Evolutionary conservation across 1,139 yeast genomes (phyloP), one percentile per base, ranked within the genome.

Genomic region (Torulaspora globosa): DNA sequence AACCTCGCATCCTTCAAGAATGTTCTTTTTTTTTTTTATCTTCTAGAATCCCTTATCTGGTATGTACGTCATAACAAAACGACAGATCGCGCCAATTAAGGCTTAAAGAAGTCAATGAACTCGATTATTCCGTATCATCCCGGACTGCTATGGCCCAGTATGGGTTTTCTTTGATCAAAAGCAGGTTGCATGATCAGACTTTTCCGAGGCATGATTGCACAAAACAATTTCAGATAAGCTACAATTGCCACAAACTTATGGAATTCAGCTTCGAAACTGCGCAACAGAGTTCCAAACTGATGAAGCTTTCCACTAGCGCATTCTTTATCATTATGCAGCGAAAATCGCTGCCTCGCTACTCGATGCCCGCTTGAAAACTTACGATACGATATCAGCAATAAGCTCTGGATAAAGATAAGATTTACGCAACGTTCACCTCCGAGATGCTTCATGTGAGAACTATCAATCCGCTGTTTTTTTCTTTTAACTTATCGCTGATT

Each of bases 1-100:
- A 80, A 79, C 84, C 85, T 79, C 85, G 84, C 85, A 78, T 76
- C 84, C 84, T 78, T 79, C 84, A 80, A 61, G 69, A 70, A 67
- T 66, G 72, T 72, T 72, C 66, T 54, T 7, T n/a, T 12, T 7
- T 7, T 16, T 15, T 30, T 30, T 29, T 15, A 29, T 12, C 14
- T 12, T 3, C 8, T 15, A 29, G 15, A 5, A 6, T 15, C 8
- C n/a, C 10, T 15, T 8, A 10, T 11, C 15, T 14, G n/a, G 18
- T 16, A 14, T 15, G 10, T 14, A 5, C 32, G 12, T 16, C 11
- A 12, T 14, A 12, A 21, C 23, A 21, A 21, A 3, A 5, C 23
- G 6, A 21, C 6, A 26, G 29, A 26, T 26, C 29, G 3, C 12
- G 6, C 3, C 12, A 21, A 21, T 21, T 5, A 21, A 21, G 23